Percentiles rank a stretch among this genome's conserved stretches.
phyloP scores from a whole-genome alignment of 371 early-diverging fungal species.

The Actinomucor elegans region DNA sequence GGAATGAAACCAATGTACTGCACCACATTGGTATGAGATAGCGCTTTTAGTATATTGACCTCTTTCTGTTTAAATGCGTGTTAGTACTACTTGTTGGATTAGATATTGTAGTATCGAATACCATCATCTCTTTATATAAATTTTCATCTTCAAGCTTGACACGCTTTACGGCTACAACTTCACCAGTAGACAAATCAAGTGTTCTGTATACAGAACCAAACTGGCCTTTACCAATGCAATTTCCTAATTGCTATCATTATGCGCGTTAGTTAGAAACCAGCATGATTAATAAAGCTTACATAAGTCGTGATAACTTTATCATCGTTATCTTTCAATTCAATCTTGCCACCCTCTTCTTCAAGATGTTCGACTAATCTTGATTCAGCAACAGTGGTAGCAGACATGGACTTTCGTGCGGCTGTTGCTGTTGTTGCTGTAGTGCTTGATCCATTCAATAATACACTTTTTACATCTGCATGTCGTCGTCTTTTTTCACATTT shows the following conservation, averaged over 20 bases:
- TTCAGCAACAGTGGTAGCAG: neutral
- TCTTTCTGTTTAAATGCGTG: constrained; percentile 60
- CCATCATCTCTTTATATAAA: constrained; percentile 55
- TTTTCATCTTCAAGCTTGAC: constrained; percentile 71
- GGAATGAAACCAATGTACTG: constrained; percentile 84
- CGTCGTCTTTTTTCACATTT: too few species aligned
- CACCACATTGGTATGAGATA: constrained; percentile 85
- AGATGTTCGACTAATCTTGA: neutral
- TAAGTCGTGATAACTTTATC: constrained; percentile 48
- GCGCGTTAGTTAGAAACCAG: neutral
- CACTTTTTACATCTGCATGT: neutral
- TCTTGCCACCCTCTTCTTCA: neutral
- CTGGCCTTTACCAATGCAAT: constrained; percentile 91
- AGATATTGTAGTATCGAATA: neutral
- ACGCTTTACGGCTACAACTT: constrained; percentile 88
- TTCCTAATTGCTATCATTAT: constrained; percentile 70
- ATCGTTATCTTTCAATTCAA: constrained; percentile 44
- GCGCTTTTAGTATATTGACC: constrained; percentile 68
- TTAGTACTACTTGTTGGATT: too few species aligned
- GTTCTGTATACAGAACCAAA: constrained; percentile 89
- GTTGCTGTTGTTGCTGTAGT: neutral
- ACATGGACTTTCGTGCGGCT: neutral
- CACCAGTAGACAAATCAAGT: constrained; percentile 82
- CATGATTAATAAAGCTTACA: constrained; percentile 40
- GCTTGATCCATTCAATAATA: neutral